A percentile compares a stretch with the other conserved stretches of the same genome.
Evolutionary conservation across 2,329 filamentous ascomycete genomes (phyloP).

Genomic region (Myriosclerotinia duriaeana): DNA sequence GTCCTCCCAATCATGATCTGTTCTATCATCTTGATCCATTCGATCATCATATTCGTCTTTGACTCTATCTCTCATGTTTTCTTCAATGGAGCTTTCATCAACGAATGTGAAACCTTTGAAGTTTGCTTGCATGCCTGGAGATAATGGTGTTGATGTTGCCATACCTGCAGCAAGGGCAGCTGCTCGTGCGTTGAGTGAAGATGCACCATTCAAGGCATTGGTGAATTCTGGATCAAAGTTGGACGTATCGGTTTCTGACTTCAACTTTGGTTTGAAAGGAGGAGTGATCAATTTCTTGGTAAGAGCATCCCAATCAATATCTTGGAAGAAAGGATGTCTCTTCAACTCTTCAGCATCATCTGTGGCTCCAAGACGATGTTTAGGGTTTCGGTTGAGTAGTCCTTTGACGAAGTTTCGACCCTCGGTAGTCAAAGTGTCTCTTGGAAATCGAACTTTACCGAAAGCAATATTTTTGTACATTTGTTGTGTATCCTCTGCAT

Average conservation of each 20-base stretch:
- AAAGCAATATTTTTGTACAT: slow-evolving; percentile 99
- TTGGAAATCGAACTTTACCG: slow-evolving; percentile 93
- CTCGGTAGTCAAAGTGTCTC: slow-evolving; percentile 90
- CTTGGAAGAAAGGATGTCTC: slow-evolving; percentile 88
- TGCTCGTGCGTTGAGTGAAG: slow-evolving; percentile 87
- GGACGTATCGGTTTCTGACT: slow-evolving; percentile 92
- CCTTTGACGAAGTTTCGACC: slow-evolving; percentile 98
- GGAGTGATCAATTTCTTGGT: slow-evolving; percentile 89
- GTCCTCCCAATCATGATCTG: slow-evolving; percentile 40
- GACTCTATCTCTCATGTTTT: slow-evolving; percentile 64
- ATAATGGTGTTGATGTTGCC: slow-evolving; percentile 85
- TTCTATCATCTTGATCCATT: slow-evolving; percentile 60
- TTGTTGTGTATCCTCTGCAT: slow-evolving; percentile 97
- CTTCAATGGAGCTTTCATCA: slow-evolving; percentile 93
- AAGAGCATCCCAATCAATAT: slow-evolving; percentile 89
- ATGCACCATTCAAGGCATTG: slow-evolving; percentile 82
- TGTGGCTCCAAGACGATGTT: slow-evolving; percentile 86
- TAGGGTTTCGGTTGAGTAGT: slow-evolving; percentile 92
- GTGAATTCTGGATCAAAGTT: slow-evolving; percentile 99
- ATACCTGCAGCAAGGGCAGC: slow-evolving; percentile 82
- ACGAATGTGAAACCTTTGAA: slow-evolving; percentile 99
- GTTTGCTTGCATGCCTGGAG: slow-evolving; percentile 93
- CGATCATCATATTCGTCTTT: slow-evolving; percentile 55
- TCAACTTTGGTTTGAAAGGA: slow-evolving; percentile 96
- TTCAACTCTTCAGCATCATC: slow-evolving; percentile 93